Evolutionary conservation across 2,329 filamentous ascomycete genomes (phyloP), one percentile per base, ranked within the genome.

Genomic region (Fusarium denticulatum): DNA sequence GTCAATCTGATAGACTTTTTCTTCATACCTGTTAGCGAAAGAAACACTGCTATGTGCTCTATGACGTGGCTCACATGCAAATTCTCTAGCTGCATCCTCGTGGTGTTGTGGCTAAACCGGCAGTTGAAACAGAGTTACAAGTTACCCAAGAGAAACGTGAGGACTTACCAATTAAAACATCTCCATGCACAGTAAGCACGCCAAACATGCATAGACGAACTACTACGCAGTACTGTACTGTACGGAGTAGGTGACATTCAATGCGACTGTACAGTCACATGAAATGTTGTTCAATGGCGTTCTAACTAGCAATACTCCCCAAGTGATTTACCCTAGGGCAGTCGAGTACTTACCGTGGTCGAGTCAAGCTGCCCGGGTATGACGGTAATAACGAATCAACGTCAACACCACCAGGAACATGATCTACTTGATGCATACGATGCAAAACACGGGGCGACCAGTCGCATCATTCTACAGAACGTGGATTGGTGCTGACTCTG

Each of bases 111-210:
- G 28, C 37, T 28, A 52, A 15, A 10, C n/a, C 56, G 64, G 65
- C 65, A 68, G 47, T 68, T 68, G 42, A 39, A 60, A 63, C 65
- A 68, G 37, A 45, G 56, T 68, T 68, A 20, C n/a, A 36, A 28
- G 26, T 68, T 32, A 26, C 46, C 30, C 40, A 61, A 67, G 50
- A 40, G 26, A 60, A 39, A 60, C 13, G 37, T 20, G 34, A 36
- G 16, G 28, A 36, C 22, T n/a, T 28, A 39, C 43, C 36, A 60
- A 60, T 60, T 30, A 60, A 47, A 34, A 22, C 18, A 47, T 14
- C 13, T 18, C 18, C 3, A 47, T 43, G 26, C 40, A 59, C 24
- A 24, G 20, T 47, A 37, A 39, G 42, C 26, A 60, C 36, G 22
- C 16, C 20, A 59, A n/a, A 63, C 32, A 58, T 37, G 32, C 40